phyloP scores from a whole-genome alignment of 2,329 filamentous ascomycete genomes.

The Alternaria novae-zelandiae region DNA sequence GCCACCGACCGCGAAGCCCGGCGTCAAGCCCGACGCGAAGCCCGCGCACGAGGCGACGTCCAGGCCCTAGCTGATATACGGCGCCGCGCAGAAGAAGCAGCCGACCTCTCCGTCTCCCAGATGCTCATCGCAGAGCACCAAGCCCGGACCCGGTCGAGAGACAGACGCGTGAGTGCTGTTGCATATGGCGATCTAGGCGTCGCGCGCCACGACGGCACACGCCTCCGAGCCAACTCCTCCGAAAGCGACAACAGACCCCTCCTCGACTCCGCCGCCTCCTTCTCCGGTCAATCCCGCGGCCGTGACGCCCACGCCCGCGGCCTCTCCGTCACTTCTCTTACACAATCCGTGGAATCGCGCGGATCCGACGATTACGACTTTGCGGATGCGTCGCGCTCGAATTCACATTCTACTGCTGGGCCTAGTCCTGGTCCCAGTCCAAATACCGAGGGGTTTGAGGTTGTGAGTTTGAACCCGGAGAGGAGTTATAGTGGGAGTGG shows the following conservation, averaged over 20 bases:
- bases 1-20: conserved; percentile 78
- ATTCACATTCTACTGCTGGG: conserved; percentile 17
- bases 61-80: conserved; percentile 68
- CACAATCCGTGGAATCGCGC: conserved; percentile 45
- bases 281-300: conserved; percentile 49
- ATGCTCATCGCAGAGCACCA: conserved; percentile 66
- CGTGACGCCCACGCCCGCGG: conserved; percentile 50
- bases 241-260: conserved; percentile 76
- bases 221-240: conserved; percentile 73
- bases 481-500: conserved; percentile 40
- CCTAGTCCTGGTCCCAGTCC: conserved; percentile 2
- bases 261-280: conserved; percentile 73
- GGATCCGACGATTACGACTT: conserved; percentile 48
- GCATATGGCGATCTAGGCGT: conserved; percentile 79
- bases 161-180: conserved; percentile 75
- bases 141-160: conserved; percentile 51
- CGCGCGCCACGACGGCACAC: conserved; percentile 77
- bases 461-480: conserved; percentile 49
- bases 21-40: conserved; percentile 72
- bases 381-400: conserved; percentile 30
- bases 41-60: conserved; percentile 73
- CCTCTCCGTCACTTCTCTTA: conserved; percentile 51
- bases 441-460: conserved; percentile 50
- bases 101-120: conserved; percentile 49
- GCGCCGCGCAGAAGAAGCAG: conserved; percentile 55